Evolutionary conservation across 2,329 filamentous ascomycete species (phyloP).

Genomic region (Colletotrichum sp.): DNA sequence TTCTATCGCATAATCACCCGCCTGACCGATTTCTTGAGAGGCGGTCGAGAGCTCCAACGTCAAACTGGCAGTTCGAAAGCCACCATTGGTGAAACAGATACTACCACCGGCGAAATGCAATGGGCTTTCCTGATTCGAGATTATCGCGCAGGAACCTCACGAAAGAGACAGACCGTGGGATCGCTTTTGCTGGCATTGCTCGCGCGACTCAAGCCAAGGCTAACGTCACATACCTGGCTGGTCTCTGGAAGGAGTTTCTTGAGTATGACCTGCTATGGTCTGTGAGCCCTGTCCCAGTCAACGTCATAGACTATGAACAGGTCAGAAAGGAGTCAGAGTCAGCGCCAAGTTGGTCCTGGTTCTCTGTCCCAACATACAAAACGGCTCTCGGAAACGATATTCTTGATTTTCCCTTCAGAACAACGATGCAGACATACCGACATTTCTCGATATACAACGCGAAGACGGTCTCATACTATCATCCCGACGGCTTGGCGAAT

Average conservation of each 20-base stretch:
- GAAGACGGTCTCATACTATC: background rate
- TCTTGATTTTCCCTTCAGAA: background rate
- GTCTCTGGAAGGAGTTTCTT: background rate
- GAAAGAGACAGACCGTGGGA: background rate
- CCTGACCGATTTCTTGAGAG: background rate
- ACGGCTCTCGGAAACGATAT: background rate
- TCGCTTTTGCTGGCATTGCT: background rate
- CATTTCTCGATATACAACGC: background rate
- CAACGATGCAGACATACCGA: background rate
- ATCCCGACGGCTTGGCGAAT: background rate
- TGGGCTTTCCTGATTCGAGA: background rate
- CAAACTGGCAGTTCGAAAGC: background rate
- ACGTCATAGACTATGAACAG: rapidly evolving
- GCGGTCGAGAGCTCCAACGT: background rate
- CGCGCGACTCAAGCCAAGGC: background rate
- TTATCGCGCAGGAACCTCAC: background rate
- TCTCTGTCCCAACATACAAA: background rate
- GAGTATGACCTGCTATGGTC: background rate
- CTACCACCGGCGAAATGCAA: background rate
- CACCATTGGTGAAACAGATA: background rate
- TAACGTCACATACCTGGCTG: background rate
- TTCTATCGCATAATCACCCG: background rate
- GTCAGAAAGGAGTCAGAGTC: background rate
- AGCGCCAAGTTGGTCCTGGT: background rate
- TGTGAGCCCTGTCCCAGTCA: background rate